These are phyloP conservation scores for Nevesoporus exiguus DNA, from an alignment of 768 basidiomycete species.

Conservation along the genomic window DNA sequence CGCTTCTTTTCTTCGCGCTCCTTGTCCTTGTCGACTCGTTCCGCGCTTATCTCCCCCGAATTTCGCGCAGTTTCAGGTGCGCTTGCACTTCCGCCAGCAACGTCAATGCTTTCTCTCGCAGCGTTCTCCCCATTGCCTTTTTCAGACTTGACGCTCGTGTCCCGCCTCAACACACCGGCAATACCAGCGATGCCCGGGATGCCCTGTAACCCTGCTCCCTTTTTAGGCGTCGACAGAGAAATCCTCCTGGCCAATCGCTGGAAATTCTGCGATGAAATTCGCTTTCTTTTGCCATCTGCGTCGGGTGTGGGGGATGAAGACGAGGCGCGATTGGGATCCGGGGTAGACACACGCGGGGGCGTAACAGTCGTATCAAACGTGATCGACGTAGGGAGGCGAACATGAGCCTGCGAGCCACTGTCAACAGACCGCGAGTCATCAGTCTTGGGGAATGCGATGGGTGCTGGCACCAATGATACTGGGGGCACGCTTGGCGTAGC, in stretches of 20 bases:
- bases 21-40: constrained; percentile 52
- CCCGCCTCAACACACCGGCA: constrained; percentile 29
- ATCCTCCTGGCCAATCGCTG: constrained; percentile 74
- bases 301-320: constrained; percentile 48
- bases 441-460: constrained; percentile 43
- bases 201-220: constrained; percentile 47
- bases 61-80: constrained; percentile 41
- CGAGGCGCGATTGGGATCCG: constrained; percentile 59
- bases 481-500: constrained; percentile 36
- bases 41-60: constrained; percentile 45
- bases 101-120: constrained; percentile 18
- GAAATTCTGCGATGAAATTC: constrained; percentile 84
- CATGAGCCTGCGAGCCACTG: constrained; percentile 26
- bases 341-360: constrained; percentile 68
- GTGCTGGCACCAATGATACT: constrained; percentile 28
- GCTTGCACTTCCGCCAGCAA: constrained; percentile 24
- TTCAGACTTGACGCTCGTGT: constrained; percentile 38
- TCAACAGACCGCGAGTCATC: constrained; percentile 33
- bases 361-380: constrained; percentile 61
- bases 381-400: constrained; percentile 36
- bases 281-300: constrained; percentile 72
- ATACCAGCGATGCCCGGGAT: constrained; percentile 31
- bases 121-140: constrained; percentile 32
- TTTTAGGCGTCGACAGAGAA: constrained; percentile 58
- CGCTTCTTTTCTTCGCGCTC: constrained; percentile 60